Evolutionary conservation across 2,329 filamentous ascomycete species (phyloP), one percentile per base, ranked within the genome.

Genomic region (Rhynchosporium graminicola): DNA sequence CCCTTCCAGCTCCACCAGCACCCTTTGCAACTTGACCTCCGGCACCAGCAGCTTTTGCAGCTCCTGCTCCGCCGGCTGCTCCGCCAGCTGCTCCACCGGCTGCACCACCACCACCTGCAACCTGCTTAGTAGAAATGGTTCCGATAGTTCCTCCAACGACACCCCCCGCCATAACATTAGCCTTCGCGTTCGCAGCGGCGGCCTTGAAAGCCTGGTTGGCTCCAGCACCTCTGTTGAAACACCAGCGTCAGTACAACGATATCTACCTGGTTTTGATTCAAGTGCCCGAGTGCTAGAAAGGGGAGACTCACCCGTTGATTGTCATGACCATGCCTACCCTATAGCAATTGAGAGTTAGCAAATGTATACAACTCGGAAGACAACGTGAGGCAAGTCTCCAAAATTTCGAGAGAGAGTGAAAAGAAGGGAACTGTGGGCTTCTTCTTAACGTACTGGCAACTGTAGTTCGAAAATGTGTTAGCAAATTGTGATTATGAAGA

Each of bases 321-420:
- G 57, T 59, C 57, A 59, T 59, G 29, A 50, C 31, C 57, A 59
- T 59, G 26, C 57, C 57, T 29, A 28, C 28, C 57, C 50, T 31
- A 31, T 45, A 59, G 15, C 47, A 33, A 15, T 33, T 33, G 13
- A 20, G 31, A 29, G 29, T 15, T 31, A 31, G 40, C 13, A 20
- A 46, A 4, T 6, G 7, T 33, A 15, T 33, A 28, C 6, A 28
- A 48, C 10, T 48, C 8, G 20, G 45, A 8, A 9, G 45, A 8
- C 7, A 29, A 3, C 4, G 20, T 13, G 26, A 20, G 20, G 20
- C 20, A 20, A 20, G 20, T 20, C 20, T 20, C 20, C 20, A 20
- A 20, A 20, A 20, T 20, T 20, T 20, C 1, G 10, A 7, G 9
- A 26, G 20, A 4, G 2, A 47, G n/a, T 47, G 45, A 8, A 20